A percentile compares a stretch with the other conserved stretches of the same genome.
These are phyloP conservation scores for Boletus insuetus DNA, from an alignment of 768 basidiomycete genomes.

Conservation along the genomic window DNA sequence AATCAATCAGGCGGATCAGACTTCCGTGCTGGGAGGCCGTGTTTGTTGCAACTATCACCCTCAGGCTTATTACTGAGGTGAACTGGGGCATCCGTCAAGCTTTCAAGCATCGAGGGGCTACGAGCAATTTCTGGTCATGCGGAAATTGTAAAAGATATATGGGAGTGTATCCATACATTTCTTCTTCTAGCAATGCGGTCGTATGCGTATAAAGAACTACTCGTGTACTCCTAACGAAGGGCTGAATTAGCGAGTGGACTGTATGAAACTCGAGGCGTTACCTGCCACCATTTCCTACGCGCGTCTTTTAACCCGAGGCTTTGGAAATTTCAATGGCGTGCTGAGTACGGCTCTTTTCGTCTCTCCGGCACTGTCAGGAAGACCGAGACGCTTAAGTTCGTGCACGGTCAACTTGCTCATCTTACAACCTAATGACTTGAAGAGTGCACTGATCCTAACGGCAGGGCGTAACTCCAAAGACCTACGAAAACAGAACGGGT, in stretches of 20 bases:
- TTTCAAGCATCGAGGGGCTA: neutral
- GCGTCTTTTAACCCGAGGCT: slow-evolving; percentile 42
- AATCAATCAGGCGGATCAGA: slow-evolving; percentile 1
- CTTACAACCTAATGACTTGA: slow-evolving; percentile 80
- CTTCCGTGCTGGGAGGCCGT: neutral
- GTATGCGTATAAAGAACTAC: neutral
- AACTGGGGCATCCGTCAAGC: neutral
- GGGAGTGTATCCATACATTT: neutral
- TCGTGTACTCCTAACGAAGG: neutral
- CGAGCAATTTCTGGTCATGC: neutral
- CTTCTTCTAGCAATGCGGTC: neutral
- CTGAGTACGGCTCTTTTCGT: slow-evolving; percentile 71
- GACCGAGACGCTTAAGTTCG: slow-evolving; percentile 68
- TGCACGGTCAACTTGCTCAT: slow-evolving; percentile 52
- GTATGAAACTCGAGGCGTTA: neutral
- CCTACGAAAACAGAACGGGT: neutral
- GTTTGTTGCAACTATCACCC: neutral
- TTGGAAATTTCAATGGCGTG: slow-evolving; percentile 82
- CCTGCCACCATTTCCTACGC: slow-evolving; percentile 7
- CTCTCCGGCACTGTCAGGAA: slow-evolving; percentile 59
- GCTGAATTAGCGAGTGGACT: neutral
- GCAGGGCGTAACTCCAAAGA: neutral
- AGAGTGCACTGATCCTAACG: slow-evolving; percentile 59
- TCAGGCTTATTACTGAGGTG: too few species aligned
- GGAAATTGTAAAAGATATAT: neutral